phyloP scores from a whole-genome alignment of 345 rosid genomes.

The Limnanthes douglasii region DNA sequence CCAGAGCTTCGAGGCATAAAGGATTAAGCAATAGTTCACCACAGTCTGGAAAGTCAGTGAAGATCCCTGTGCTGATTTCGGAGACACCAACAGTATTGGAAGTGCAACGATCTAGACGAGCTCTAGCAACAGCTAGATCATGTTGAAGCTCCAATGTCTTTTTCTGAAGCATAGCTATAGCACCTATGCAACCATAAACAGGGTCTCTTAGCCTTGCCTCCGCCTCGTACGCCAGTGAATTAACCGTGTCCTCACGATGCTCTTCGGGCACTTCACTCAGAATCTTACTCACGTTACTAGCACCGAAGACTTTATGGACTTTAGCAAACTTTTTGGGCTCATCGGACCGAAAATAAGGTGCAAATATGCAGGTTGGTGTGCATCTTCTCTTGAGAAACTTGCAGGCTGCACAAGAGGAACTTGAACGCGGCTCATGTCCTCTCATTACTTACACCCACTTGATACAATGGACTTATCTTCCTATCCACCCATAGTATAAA shows the following conservation, averaged over 20 bases:
- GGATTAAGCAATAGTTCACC: too few species aligned
- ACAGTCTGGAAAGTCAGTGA: too few species aligned
- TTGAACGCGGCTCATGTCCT: slow-evolving; percentile 63
- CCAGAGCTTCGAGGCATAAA: too few species aligned
- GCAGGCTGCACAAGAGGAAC: slow-evolving; percentile 93
- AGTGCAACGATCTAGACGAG: slow-evolving; percentile 38
- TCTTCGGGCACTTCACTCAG: slow-evolving; percentile 68
- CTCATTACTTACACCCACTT: slow-evolving; percentile 14
- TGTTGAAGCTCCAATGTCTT: slow-evolving; percentile 69
- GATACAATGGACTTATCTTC: too few species aligned
- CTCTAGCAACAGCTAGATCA: slow-evolving; percentile 63
- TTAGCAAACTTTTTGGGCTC: slow-evolving; percentile 63
- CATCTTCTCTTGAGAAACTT: slow-evolving; percentile 76
- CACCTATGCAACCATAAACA: slow-evolving; percentile 88
- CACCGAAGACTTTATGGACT: slow-evolving; percentile 91
- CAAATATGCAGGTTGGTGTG: slow-evolving; percentile 63
- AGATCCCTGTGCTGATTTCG: too few species aligned
- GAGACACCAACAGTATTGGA: slow-evolving; percentile 10
- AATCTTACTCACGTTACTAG: slow-evolving; percentile 93
- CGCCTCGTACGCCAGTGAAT: slow-evolving; percentile 81
- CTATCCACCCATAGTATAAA: too few species aligned
- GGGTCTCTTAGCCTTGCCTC: slow-evolving; percentile 87
- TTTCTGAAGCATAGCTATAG: slow-evolving; percentile 58
- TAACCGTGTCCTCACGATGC: slow-evolving; percentile 81
- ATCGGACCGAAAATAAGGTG: slow-evolving; percentile 66